Base-by-base conservation (phyloP, 2,329 filamentous ascomycete species). In the Cercospora zeae-maydis region DNA sequence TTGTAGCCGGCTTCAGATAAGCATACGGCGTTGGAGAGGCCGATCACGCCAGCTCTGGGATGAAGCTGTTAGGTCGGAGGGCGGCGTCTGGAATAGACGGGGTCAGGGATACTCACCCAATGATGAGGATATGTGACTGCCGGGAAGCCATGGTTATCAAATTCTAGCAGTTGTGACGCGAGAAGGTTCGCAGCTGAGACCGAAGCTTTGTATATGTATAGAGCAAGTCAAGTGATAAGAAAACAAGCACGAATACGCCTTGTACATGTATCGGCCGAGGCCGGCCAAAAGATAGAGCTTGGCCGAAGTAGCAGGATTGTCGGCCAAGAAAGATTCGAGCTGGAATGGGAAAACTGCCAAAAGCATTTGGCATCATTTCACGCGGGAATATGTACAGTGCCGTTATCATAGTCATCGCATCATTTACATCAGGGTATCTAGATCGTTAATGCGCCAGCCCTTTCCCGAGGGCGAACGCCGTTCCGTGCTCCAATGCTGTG, bases 31-130 rank as follows among this genome's bases (percentile, higher is more conserved):
- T 76, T 78, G 64, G 81, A 79, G 2, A 82, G 75, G 16, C 79
- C 80, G 10, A 78, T 78, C 4, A 82, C 75, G 1, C 81, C 80
- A 5, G 79, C 80, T n/a, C 80, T 77, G 63, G 16, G 51, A 27
- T 24, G 21, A 21, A 60, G 37, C 39, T 27, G 24, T 27, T 6
- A 27, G 24, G 24, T 27, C 24, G 24, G 24, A 3, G n/a, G n/a
- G n/a, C n/a, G n/a, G 24, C 6, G 24, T 27, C 24, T 27, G 24
- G 24, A 27, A 27, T 27, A 6, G 24, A 27, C 24, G 24, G 6
- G 24, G 24, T 27, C 3, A 27, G 24, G 13, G 3, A 30, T 34
- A 52, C 62, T 27, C 34, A 69, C 69, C 69, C 69, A 13, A 70
- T 61, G 16, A 71, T 62, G 6, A 68, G 53, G 8, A 70, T 58